These are phyloP conservation scores for Didymella keratinophila DNA, from an alignment of 2,329 filamentous ascomycete species.

Conservation along the genomic window DNA sequence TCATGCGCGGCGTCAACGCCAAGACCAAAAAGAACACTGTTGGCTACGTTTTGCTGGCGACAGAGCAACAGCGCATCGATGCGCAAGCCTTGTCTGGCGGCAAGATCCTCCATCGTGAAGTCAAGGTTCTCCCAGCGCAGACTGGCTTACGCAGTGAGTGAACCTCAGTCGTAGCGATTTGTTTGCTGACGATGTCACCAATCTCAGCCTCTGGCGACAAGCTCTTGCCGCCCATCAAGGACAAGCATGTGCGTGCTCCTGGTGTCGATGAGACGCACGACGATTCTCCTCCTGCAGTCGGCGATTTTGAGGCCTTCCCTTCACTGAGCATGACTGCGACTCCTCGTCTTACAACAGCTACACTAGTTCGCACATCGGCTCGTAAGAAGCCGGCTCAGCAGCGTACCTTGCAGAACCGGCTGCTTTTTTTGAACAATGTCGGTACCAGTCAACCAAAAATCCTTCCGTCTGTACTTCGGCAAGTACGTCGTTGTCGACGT, in stretches of 20 bases:
- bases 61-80: conserved; percentile 2
- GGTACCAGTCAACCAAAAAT: background rate
- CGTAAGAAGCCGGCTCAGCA: background rate
- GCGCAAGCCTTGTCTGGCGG: background rate
- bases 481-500: background rate
- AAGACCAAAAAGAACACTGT: conserved; percentile 6
- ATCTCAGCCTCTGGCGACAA: background rate
- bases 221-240: background rate
- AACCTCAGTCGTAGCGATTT: no score
- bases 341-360: no score
- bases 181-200: background rate
- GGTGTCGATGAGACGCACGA: background rate
- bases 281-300: background rate
- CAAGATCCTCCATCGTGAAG: background rate
- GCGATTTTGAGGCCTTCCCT: background rate
- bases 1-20: background rate
- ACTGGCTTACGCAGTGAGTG: background rate
- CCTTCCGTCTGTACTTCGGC: background rate
- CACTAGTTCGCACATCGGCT: background rate
- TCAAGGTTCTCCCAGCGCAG: conserved; percentile 1
- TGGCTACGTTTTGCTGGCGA: conserved; percentile 1
- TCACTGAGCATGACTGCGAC: background rate
- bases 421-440: conserved; percentile 7
- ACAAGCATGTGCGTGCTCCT: background rate
- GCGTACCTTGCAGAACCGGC: background rate